These are phyloP conservation scores for Fusarium austroafricanum DNA, from an alignment of 2,329 filamentous ascomycete genomes.

Conservation along the genomic window DNA sequence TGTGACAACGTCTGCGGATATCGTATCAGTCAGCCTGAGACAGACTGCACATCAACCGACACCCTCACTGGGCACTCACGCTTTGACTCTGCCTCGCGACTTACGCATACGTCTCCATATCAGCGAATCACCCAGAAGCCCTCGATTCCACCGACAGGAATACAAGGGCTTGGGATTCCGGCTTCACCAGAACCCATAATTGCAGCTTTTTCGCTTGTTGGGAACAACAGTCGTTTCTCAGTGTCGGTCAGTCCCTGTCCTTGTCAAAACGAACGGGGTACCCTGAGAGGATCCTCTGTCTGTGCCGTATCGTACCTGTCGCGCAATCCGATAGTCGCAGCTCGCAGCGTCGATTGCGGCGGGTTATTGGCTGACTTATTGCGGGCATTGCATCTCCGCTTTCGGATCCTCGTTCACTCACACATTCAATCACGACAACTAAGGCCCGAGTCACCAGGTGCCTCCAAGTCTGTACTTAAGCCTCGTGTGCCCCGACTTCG, in stretches of 20 bases:
- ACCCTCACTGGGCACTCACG: conserved; percentile 24
- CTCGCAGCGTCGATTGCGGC: conserved; percentile 40
- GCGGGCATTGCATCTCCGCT: conserved; percentile 44
- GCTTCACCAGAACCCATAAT: conserved; percentile 36
- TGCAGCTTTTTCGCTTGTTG: conserved; percentile 20
- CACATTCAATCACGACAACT: conserved; percentile 38
- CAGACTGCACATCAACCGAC: conserved; percentile 26
- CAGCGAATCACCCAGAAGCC: conserved; percentile 26
- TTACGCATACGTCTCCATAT: conserved; percentile 32
- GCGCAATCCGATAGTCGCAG: conserved; percentile 43
- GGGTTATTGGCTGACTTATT: conserved; percentile 38
- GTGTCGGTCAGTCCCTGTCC: conserved; percentile 36
- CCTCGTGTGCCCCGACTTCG: conserved; percentile 44
- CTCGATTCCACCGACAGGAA: conserved; percentile 26
- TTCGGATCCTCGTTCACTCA: conserved; percentile 46
- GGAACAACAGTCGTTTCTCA: conserved; percentile 22
- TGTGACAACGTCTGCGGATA: conserved; percentile 41
- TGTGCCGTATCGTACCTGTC: conserved; percentile 13
- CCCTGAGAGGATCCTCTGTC: conserved; percentile 34
- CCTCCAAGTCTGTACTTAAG: conserved; percentile 43
- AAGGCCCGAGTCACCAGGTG: conserved; percentile 43
- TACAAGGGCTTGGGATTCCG: conserved; percentile 24
- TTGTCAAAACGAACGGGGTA: conserved; percentile 34
- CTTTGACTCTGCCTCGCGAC: conserved; percentile 30
- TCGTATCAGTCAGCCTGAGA: conserved; percentile 37